phyloP scores from a whole-genome alignment of 768 basidiomycete genomes.

The Trametes gibbosa region DNA sequence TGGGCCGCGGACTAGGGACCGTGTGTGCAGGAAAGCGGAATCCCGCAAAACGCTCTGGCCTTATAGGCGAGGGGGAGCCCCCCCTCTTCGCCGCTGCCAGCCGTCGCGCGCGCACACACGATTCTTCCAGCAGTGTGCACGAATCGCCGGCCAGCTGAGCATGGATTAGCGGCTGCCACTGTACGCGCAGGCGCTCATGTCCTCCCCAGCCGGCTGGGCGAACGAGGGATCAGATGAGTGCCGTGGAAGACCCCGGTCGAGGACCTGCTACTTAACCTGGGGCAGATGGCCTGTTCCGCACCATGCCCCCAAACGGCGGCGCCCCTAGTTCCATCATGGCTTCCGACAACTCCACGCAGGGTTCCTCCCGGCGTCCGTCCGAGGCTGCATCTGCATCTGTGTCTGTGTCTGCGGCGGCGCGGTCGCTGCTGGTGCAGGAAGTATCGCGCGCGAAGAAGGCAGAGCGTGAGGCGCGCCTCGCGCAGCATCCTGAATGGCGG shows the following conservation, averaged over 20 bases:
- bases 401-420: not conserved
- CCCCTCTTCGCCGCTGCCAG: not conserved
- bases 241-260: slow-evolving; percentile 7
- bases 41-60: not conserved
- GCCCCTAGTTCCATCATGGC: slow-evolving; percentile 13
- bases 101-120: not conserved
- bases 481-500: slow-evolving; percentile 28
- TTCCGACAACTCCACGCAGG: not conserved
- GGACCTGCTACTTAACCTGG: slow-evolving; percentile 15
- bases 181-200: not conserved
- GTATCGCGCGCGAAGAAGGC: slow-evolving; percentile 24
- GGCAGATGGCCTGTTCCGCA: not conserved
- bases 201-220: not conserved
- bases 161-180: not conserved
- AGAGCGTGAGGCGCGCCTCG: slow-evolving; percentile 28
- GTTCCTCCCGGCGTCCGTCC: not conserved
- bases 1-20: not conserved
- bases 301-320: slow-evolving; percentile 16
- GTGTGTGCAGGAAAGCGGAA: not conserved
- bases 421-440: slow-evolving; percentile 10
- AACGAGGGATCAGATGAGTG: slow-evolving; percentile 13
- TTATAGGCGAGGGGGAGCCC: not conserved
- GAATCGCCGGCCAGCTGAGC: not conserved
- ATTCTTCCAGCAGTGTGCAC: not conserved
- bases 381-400: not conserved